Evolutionary conservation across 495 filamentous ascomycete genomes (phyloP).

Genomic region (Tuber umbilicatum): DNA sequence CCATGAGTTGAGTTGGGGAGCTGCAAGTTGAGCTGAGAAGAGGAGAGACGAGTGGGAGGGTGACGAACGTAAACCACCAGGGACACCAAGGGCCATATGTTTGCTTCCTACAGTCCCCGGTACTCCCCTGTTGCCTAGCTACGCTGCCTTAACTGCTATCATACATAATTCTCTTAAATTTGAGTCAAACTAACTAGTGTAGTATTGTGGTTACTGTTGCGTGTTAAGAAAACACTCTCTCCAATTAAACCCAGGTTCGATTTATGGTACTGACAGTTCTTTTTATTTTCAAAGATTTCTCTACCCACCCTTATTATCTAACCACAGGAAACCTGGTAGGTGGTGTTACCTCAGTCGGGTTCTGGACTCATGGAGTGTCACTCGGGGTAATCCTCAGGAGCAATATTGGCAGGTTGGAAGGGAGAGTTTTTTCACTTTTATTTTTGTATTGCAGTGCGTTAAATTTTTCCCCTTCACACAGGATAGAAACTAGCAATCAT

Average conservation of each 20-base stretch:
- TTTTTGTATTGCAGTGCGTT: not conserved
- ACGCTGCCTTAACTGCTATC: not conserved
- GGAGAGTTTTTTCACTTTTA: not conserved
- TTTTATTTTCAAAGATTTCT: not conserved
- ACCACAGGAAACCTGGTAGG: not conserved
- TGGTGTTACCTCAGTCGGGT: not conserved
- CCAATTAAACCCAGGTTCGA: not conserved
- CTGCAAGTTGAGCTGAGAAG: too few relatives aligned
- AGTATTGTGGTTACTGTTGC: not conserved
- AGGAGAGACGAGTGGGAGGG: not conserved
- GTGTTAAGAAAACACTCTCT: not conserved
- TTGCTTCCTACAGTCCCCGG: not conserved
- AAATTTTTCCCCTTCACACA: not conserved
- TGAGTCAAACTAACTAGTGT: not conserved
- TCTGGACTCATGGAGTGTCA: not conserved
- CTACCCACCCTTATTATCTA: not conserved
- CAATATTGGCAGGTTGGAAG: not conserved
- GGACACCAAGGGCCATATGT: not conserved
- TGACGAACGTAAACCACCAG: not conserved
- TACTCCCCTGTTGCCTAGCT: not conserved
- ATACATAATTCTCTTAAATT: not conserved
- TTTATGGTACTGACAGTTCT: not conserved
- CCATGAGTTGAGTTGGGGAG: too few relatives aligned
- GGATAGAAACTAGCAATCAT: not conserved
- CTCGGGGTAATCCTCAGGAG: not conserved